A percentile compares a stretch with the other conserved stretches of the same genome.
Evolutionary conservation across 148 eudicot species (phyloP).

Genomic region (Arbutus unedo): DNA sequence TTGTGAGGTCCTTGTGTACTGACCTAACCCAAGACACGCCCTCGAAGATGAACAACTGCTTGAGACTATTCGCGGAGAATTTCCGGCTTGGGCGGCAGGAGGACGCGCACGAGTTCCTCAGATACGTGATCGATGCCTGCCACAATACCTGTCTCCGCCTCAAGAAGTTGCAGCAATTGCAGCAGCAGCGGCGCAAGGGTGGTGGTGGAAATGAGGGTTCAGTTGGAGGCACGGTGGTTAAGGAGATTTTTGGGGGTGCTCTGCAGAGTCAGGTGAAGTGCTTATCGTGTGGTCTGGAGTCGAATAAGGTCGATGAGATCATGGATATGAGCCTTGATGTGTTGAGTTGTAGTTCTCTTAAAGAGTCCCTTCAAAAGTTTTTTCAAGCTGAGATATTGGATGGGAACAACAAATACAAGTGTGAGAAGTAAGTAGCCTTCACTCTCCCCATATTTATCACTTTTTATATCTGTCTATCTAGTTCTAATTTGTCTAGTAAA

Average conservation of each 20-base stretch:
- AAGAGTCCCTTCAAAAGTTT: constrained; percentile 79
- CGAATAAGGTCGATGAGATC: constrained; percentile 94
- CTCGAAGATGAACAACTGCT: constrained; percentile 59
- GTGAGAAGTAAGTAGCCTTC: constrained; percentile 62
- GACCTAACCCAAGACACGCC: constrained; percentile 68
- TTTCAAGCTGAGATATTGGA: constrained; percentile 88
- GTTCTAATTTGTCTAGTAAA: constrained; percentile 12
- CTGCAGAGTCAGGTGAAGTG: constrained; percentile 97
- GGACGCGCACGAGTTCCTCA: constrained; percentile 97
- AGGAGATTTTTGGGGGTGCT: constrained; percentile 95
- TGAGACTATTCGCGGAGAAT: constrained; percentile 66
- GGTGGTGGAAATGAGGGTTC: constrained; percentile 43
- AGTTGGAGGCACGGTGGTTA: constrained; percentile 48
- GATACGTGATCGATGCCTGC: constrained; percentile 92
- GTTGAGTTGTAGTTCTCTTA: constrained; percentile 60
- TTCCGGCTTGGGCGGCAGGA: constrained; percentile 82
- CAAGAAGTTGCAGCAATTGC: constrained; percentile 70
- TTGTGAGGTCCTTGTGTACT: constrained; percentile 61
- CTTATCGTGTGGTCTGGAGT: constrained; percentile 77
- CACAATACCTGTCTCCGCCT: constrained; percentile 83
- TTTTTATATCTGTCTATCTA: not conserved
- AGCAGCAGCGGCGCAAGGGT: constrained; percentile 33
- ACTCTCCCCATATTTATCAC: not conserved
- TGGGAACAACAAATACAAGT: constrained; percentile 94
- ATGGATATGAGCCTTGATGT: constrained; percentile 97